Conservation (phyloP, 2,329 filamentous ascomycete species). For the Alternaria rosae region DNA sequence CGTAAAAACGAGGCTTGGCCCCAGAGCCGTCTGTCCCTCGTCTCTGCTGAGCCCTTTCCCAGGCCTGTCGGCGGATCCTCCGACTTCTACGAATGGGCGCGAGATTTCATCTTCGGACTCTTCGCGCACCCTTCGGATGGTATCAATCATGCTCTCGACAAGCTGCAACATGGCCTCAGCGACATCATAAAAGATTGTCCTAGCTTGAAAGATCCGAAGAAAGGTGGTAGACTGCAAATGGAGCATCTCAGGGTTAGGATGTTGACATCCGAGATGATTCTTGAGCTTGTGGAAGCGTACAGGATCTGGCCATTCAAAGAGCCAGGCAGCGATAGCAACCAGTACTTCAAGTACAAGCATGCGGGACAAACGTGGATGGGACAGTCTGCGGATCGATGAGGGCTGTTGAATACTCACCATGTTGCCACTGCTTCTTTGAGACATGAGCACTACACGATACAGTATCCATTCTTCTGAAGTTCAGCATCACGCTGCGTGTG, state of each 20-base stretch:
- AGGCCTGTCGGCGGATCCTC: slow-evolving; percentile 12
- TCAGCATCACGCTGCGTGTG: not conserved
- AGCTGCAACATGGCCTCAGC: slow-evolving; percentile 38
- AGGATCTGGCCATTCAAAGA: slow-evolving; percentile 46
- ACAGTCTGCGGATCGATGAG: not conserved
- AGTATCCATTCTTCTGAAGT: not conserved
- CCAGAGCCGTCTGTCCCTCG: slow-evolving; percentile 61
- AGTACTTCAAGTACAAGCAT: slow-evolving; percentile 31
- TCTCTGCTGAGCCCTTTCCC: slow-evolving; percentile 71
- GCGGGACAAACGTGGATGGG: not conserved
- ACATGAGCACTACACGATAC: not conserved
- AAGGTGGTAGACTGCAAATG: slow-evolving; percentile 43
- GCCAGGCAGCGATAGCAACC: slow-evolving; percentile 29
- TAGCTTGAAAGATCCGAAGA: slow-evolving; percentile 37
- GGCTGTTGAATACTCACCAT: not conserved
- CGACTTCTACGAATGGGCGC: slow-evolving; percentile 34
- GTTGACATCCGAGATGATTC: slow-evolving; percentile 45
- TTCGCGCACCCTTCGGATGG: slow-evolving; percentile 4
- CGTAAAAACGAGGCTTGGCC: slow-evolving; percentile 72
- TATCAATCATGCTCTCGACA: slow-evolving; percentile 34
- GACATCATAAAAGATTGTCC: slow-evolving; percentile 38
- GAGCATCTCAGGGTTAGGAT: slow-evolving; percentile 39
- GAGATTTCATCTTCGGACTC: slow-evolving; percentile 39
- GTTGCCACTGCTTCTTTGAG: not conserved
- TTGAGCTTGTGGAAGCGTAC: slow-evolving; percentile 40